Evolutionary conservation across 2,329 filamentous ascomycete genomes (phyloP).

Genomic region (Bipolaris zeicola): DNA sequence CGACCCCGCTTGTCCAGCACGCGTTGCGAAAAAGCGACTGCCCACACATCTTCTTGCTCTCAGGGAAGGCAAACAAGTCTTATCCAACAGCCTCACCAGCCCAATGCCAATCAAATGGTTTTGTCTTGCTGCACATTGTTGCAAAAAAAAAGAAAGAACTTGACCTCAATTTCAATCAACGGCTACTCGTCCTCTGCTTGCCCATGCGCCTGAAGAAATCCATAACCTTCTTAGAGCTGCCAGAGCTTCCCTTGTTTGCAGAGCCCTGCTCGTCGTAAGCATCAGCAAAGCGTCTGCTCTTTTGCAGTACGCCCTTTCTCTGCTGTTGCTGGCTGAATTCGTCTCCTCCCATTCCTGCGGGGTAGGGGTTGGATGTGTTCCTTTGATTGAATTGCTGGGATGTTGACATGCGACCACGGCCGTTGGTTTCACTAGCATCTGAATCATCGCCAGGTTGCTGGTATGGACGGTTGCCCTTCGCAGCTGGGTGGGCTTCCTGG

Average conservation of each 20-base stretch:
- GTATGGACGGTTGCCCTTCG: slow-evolving; percentile 31
- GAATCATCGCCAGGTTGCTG: slow-evolving; percentile 42
- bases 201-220: slow-evolving; percentile 93
- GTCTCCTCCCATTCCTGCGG: slow-evolving; percentile 46
- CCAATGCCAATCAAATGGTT: neutral
- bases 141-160: neutral
- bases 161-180: slow-evolving; percentile 2
- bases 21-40: neutral
- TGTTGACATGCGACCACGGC: slow-evolving; percentile 20
- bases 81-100: neutral
- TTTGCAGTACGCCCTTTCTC: slow-evolving; percentile 69
- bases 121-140: neutral
- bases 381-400: slow-evolving; percentile 26
- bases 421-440: slow-evolving; percentile 38
- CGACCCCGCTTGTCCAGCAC: neutral
- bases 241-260: slow-evolving; percentile 51
- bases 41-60: neutral
- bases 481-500: slow-evolving; percentile 38
- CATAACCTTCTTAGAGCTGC: slow-evolving; percentile 92
- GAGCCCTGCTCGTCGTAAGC: slow-evolving; percentile 71
- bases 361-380: slow-evolving; percentile 43
- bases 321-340: slow-evolving; percentile 27
- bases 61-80: neutral
- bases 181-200: slow-evolving; percentile 62
- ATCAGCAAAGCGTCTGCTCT: slow-evolving; percentile 85